Base-by-base conservation (phyloP, 768 basidiomycete species). In the Mycena olivaceomarginata region DNA sequence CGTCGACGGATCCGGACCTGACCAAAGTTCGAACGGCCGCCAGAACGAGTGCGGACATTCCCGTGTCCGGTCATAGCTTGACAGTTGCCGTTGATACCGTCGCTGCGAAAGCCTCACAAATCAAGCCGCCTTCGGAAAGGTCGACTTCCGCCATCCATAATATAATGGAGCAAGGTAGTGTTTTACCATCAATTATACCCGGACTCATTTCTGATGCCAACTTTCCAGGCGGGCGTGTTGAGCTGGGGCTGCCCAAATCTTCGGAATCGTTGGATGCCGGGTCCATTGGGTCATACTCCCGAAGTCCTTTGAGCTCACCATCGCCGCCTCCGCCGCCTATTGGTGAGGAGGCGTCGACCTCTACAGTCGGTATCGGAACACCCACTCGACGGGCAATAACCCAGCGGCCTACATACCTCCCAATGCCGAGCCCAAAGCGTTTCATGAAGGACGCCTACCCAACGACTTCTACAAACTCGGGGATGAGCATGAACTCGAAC, bases 101-200 rank as follows among this genome's bases (percentile, higher is more conserved):
- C 37, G 82, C 81, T 1, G 69, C 82, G 31, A 82, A 83, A 25
- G 81, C 83, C 45, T 81, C 85, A 2, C 81, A 82, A 65, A 79
- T 80, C 40, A 76, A 80, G 11, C 81, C 85, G 12, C 76, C 82
- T 1, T 80, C 85, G 10, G 79, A 84, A 40, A 81, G 85, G 73
- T 84, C 87, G 72, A 81, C 81, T 70, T 87, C 91, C 62, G 93
- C 90, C 0, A 87, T 94, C 86, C 92, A 93, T 70, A 89, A 90
- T 66, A 87, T 94, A 13, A 94, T 94, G 93, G 93, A 95, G 74
- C 89, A 92, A 81, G 91, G 90, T 90, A 76, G 31, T 82, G 70
- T 7, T 74, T 76, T 85, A 80, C 81, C 79, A 46, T 16, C 13
- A 31, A 4, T 66, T 12, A n/a, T 63, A 8, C 45, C 13, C 12